Conservation (phyloP, 192 early-diverging fungal genomes). For the Irineochytrium annulatum region DNA sequence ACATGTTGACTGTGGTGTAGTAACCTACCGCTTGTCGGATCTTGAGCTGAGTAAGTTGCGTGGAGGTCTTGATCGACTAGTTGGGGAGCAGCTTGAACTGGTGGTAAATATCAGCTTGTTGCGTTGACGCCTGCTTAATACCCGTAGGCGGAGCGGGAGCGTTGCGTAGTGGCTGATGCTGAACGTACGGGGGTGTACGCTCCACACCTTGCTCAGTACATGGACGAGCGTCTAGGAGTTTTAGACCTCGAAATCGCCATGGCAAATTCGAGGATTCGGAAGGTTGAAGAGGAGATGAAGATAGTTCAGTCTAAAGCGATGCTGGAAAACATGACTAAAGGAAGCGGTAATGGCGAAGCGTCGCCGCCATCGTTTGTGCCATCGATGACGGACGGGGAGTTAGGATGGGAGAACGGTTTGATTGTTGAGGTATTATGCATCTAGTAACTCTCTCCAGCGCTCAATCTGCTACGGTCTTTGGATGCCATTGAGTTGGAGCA, state of each 20-base stretch:
- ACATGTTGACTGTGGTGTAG: neutral
- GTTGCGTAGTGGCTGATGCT: slow-evolving; percentile 34
- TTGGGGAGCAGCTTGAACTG: slow-evolving; percentile 44
- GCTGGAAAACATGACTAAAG: neutral
- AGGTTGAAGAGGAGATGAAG: slow-evolving; percentile 20
- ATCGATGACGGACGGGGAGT: slow-evolving; percentile 20
- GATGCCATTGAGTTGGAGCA: slow-evolving; percentile 39
- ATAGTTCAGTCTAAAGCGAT: slow-evolving; percentile 7
- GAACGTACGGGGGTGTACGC: slow-evolving; percentile 34
- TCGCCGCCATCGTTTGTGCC: neutral
- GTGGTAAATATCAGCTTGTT: slow-evolving; percentile 7
- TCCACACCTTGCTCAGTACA: slow-evolving; percentile 39
- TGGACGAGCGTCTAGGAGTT: slow-evolving; percentile 43
- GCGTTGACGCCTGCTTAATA: neutral
- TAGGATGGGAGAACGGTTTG: slow-evolving; percentile 45
- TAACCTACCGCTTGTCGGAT: slow-evolving; percentile 31
- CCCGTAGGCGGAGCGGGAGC: slow-evolving; percentile 35
- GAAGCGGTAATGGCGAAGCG: slow-evolving; percentile 2
- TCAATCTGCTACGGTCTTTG: slow-evolving; percentile 38
- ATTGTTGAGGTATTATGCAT: neutral
- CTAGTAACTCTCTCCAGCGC: slow-evolving; percentile 2
- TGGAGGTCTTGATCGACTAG: slow-evolving; percentile 17
- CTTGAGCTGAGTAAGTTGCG: slow-evolving; percentile 31
- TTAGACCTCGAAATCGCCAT: slow-evolving; percentile 41
- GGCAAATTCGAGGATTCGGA: slow-evolving; percentile 23